Conservation (phyloP, 2,329 filamentous ascomycete species). For the Ceratocystis cubensis region DNA sequence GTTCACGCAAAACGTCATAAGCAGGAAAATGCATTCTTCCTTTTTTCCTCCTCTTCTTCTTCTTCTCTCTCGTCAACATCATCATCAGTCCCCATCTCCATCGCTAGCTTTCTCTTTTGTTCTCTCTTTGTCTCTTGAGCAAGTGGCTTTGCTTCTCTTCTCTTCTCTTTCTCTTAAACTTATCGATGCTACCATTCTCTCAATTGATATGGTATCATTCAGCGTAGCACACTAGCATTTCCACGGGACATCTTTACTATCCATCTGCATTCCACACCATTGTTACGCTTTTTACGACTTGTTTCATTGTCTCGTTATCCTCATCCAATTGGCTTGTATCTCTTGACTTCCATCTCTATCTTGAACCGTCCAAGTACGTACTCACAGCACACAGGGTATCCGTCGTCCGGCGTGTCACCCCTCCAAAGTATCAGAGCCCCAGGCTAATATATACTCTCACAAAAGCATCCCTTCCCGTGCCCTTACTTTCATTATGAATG, state of each 20-base stretch:
- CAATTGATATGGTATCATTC: neutral
- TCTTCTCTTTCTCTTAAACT: neutral
- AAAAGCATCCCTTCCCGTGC: neutral
- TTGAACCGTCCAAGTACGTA: neutral
- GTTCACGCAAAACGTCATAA: neutral
- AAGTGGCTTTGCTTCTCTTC: neutral
- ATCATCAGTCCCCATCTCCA: neutral
- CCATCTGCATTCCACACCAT: neutral
- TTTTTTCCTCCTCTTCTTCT: neutral
- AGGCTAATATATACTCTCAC: neutral
- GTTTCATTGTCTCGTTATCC: neutral
- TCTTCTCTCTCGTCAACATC: neutral
- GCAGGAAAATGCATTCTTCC: neutral
- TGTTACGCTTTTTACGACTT: neutral
- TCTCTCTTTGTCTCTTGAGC: neutral
- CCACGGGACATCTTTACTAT: slow-evolving; percentile 2
- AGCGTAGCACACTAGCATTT: neutral
- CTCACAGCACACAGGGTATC: neutral
- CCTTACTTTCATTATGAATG: neutral
- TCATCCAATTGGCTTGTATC: neutral
- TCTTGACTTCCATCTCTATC: neutral
- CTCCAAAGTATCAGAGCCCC: neutral
- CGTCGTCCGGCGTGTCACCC: neutral
- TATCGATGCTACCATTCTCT: neutral
- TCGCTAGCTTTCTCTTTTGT: slow-evolving; percentile 1